A percentile compares a stretch with the other conserved stretches of the same genome.
These are phyloP conservation scores for Neonectria punicea DNA, from an alignment of 2,329 filamentous ascomycete genomes.

Conservation along the genomic window DNA sequence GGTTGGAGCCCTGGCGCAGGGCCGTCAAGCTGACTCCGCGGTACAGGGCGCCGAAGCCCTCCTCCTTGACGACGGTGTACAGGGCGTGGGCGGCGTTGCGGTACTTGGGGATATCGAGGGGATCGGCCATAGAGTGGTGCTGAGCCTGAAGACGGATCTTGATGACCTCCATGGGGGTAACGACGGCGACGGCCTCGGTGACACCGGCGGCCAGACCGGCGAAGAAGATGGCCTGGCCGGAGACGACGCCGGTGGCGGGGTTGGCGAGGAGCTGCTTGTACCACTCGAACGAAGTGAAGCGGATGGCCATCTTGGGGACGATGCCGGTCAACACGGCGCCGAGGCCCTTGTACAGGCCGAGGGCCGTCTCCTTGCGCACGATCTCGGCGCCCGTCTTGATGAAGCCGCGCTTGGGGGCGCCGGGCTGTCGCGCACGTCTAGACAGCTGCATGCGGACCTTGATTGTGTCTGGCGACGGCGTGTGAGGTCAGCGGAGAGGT, in stretches of 20 bases:
- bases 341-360: conserved; percentile 97
- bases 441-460: conserved; percentile 99
- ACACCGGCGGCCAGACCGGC: conserved; percentile 93
- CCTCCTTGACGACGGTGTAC: conserved; percentile 92
- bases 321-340: conserved; percentile 96
- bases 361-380: conserved; percentile 86
- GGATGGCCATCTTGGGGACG: conserved; percentile 98
- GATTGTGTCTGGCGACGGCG: conserved; percentile 77
- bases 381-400: conserved; percentile 87
- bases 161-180: conserved; percentile 98
- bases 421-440: conserved; percentile 81
- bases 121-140: conserved; percentile 97
- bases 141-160: conserved; percentile 99
- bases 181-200: conserved; percentile 94
- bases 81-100: conserved; percentile 86
- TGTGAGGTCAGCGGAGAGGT: conserved; percentile 7
- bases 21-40: conserved; percentile 94
- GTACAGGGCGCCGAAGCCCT: conserved; percentile 88
- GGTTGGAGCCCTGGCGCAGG: conserved; percentile 93
- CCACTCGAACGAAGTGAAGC: conserved; percentile 95
- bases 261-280: conserved; percentile 89
- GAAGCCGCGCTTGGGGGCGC: conserved; percentile 89
- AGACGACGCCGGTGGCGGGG: conserved; percentile 72
- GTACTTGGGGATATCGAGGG: conserved; percentile 95
- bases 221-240: conserved; percentile 74